Conservation (phyloP, 106 monocot species). For the Amphibolis antarctica region DNA sequence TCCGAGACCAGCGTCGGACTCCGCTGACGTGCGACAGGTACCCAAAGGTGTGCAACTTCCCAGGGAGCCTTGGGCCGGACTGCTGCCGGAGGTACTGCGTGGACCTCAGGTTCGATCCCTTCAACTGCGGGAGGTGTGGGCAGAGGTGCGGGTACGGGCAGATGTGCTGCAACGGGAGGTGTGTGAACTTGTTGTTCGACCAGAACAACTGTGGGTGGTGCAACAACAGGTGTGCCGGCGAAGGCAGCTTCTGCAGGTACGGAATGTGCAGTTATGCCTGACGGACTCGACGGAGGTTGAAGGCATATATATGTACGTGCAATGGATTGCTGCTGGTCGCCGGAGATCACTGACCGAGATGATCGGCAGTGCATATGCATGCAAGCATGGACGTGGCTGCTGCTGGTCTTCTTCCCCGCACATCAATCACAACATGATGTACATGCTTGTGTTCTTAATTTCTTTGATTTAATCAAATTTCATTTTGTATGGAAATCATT, state of each 20-base stretch:
- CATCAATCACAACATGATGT: no score
- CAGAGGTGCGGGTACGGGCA: constrained; percentile 7
- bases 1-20: neutral
- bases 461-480: no score
- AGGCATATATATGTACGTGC: no score
- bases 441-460: no score
- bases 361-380: no score
- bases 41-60: constrained; percentile 7
- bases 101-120: constrained; percentile 1
- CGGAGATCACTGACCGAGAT: no score
- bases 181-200: constrained; percentile 13
- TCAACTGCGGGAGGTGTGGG: constrained; percentile 19
- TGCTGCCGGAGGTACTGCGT: constrained; percentile 15
- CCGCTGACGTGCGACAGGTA: constrained; percentile 4
- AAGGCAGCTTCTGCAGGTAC: constrained; percentile 7
- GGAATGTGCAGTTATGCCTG: constrained; percentile 20
- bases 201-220: constrained; percentile 15
- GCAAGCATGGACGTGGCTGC: no score
- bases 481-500: no score
- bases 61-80: constrained; percentile 3
- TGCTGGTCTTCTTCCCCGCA: no score
- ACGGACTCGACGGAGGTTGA: no score
- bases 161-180: constrained; percentile 9
- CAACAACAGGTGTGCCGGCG: constrained; percentile 3
- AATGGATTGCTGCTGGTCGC: no score